These are phyloP conservation scores for Geotrichum bryndzae DNA, from an alignment of 1,139 yeast genomes.

Conservation along the genomic window DNA sequence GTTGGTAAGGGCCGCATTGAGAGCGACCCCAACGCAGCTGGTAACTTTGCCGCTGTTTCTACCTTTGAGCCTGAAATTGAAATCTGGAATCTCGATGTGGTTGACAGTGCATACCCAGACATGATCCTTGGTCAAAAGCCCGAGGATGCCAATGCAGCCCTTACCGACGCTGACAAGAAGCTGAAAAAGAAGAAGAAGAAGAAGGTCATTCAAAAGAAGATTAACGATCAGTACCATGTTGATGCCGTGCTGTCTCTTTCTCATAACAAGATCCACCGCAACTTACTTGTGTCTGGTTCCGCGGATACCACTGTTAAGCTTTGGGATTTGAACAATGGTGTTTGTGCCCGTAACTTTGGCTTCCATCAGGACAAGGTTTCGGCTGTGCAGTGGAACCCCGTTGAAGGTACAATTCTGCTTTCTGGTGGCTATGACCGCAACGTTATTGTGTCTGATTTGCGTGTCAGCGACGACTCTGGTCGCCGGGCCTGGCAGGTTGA, in stretches of 20 bases:
- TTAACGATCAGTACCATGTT: slow-evolving; percentile 75
- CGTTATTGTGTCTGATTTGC: slow-evolving; percentile 75
- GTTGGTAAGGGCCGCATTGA: slow-evolving; percentile 28
- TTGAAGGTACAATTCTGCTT: slow-evolving; percentile 69
- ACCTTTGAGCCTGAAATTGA: slow-evolving; percentile 97
- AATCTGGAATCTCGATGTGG: slow-evolving; percentile 88
- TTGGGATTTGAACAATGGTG: slow-evolving; percentile 80
- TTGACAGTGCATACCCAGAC: slow-evolving; percentile 94
- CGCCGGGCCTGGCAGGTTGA: slow-evolving; percentile 57
- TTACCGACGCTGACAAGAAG: slow-evolving; percentile 31
- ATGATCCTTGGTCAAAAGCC: slow-evolving; percentile 78
- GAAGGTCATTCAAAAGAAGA: slow-evolving; percentile 46
- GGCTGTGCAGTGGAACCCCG: slow-evolving; percentile 77
- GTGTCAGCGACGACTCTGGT: slow-evolving; percentile 56
- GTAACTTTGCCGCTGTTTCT: slow-evolving; percentile 93
- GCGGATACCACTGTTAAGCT: slow-evolving; percentile 92
- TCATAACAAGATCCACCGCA: slow-evolving; percentile 75
- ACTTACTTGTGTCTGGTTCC: slow-evolving; percentile 86
- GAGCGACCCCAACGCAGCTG: slow-evolving; percentile 39
- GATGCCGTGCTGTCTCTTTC: slow-evolving; percentile 89
- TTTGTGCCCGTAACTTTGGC: slow-evolving; percentile 50
- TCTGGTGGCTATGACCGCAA: slow-evolving; percentile 91
- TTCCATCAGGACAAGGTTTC: slow-evolving; percentile 78
- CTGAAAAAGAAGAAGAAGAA: slow-evolving; percentile 46
- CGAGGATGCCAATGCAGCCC: slow-evolving; percentile 42